These are phyloP conservation scores for Ascochyta fabae DNA, from an alignment of 2,329 filamentous ascomycete species.

Conservation along the genomic window DNA sequence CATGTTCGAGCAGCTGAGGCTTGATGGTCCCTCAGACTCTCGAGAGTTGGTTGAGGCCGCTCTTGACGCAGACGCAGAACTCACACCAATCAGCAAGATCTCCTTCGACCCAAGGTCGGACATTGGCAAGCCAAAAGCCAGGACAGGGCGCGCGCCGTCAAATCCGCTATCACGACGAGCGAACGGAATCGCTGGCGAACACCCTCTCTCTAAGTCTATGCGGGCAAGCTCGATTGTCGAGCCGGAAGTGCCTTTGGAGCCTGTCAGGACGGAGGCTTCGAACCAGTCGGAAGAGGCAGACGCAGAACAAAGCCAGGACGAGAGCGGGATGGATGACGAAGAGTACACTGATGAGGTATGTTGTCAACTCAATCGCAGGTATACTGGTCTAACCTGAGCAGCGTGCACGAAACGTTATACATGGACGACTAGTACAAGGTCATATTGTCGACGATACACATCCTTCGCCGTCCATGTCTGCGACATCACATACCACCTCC, in stretches of 20 bases:
- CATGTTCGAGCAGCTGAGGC: constrained; percentile 63
- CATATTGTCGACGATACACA: constrained; percentile 96
- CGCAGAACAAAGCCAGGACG: constrained; percentile 25
- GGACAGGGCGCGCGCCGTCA: constrained; percentile 27
- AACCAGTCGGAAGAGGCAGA: constrained; percentile 26
- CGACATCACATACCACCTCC: constrained; percentile 64
- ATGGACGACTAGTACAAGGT: constrained; percentile 87
- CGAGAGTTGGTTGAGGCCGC: constrained; percentile 38
- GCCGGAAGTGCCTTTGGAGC: constrained; percentile 38
- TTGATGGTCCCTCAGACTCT: constrained; percentile 53
- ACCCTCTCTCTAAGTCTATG: constrained; percentile 46
- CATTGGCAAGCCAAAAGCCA: constrained; percentile 34
- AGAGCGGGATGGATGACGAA: constrained; percentile 32
- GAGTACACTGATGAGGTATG: constrained; percentile 71
- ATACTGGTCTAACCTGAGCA: constrained; percentile 30
- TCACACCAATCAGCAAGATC: constrained; percentile 36
- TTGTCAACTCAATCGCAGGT: too few species aligned
- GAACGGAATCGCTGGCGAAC: constrained; percentile 36
- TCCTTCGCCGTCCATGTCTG: constrained; percentile 74
- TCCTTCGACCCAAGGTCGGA: constrained; percentile 37
- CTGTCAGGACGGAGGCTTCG: constrained; percentile 29
- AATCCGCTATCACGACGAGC: constrained; percentile 40
- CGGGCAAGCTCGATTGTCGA: constrained; percentile 45
- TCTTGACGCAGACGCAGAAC: constrained; percentile 44
- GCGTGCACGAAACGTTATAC: constrained; percentile 86